Conservation (phyloP, 306 rosid genomes). For the Mucuna pruriens region DNA sequence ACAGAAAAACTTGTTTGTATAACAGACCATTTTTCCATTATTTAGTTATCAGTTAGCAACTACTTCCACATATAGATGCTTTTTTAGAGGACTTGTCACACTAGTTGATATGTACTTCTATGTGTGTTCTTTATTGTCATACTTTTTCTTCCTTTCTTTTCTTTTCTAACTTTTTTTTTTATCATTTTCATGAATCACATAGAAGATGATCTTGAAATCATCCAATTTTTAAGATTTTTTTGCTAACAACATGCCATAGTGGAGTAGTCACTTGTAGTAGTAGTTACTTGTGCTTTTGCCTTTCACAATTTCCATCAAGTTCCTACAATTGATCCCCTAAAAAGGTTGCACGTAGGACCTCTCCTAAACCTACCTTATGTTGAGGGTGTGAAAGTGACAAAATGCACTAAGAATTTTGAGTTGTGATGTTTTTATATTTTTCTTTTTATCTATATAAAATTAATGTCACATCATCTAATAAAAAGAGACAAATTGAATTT, state of each 20-base stretch:
- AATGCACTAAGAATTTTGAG: conserved; percentile 21
- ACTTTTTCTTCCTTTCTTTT: not conserved
- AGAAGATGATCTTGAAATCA: not conserved
- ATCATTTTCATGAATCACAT: not conserved
- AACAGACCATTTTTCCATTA: not conserved
- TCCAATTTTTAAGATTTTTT: conserved; percentile 24
- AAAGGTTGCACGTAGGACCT: not conserved
- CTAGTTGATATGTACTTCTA: not conserved
- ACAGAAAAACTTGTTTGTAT: not conserved
- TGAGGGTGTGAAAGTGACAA: conserved; percentile 31
- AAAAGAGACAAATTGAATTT: not conserved
- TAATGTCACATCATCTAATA: not conserved
- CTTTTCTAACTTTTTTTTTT: not conserved
- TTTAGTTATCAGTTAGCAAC: conserved; percentile 2
- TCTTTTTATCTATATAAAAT: not conserved
- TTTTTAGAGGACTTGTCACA: not conserved
- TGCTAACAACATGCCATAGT: conserved; percentile 27
- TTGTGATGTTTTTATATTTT: not conserved
- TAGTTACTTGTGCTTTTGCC: conserved; percentile 33
- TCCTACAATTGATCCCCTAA: conserved; percentile 27
- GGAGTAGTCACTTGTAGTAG: conserved; percentile 31
- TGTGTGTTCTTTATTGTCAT: not conserved
- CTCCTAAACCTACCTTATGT: conserved; percentile 10
- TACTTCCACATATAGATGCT: not conserved
- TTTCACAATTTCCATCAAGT: conserved; percentile 33